Evolutionary conservation across 163 green algal species (phyloP).

Genomic region (Chlorella variabilis): DNA sequence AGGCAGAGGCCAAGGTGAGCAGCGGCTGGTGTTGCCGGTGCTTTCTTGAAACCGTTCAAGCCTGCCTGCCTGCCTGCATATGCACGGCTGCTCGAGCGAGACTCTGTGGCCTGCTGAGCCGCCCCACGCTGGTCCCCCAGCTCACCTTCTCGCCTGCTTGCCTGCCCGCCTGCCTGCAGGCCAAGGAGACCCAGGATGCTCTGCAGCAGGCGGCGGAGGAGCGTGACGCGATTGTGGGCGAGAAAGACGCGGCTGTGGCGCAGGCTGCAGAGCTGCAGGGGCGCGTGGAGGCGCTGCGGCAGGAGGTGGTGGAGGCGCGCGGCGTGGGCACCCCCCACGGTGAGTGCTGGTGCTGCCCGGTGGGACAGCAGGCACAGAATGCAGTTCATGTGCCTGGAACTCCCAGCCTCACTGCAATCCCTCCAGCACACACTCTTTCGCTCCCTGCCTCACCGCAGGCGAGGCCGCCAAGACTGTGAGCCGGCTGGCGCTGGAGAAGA

Average conservation of each 20-base stretch:
- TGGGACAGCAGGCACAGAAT: no score
- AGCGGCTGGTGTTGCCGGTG: not conserved
- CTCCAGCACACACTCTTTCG: no score
- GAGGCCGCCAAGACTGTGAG: constrained; percentile 36
- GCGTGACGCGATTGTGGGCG: constrained; percentile 1
- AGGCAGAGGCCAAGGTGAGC: constrained; percentile 17
- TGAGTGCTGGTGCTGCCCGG: not conserved
- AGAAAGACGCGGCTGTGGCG: constrained; percentile 18
- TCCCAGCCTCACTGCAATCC: not conserved
- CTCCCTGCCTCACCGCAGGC: not conserved
- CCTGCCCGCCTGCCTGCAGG: not conserved
- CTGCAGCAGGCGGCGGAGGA: constrained; percentile 25
- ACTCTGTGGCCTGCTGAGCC: not conserved
- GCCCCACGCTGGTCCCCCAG: no score
- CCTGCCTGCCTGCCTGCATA: no score
- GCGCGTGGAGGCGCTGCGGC: constrained; percentile 16
- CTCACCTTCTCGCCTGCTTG: not conserved
- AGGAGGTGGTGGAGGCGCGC: constrained; percentile 30
- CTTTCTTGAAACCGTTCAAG: no score
- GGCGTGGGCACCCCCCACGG: constrained; percentile 25
- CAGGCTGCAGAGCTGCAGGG: constrained; percentile 24
- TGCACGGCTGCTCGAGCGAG: no score
- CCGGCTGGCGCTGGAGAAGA: constrained; percentile 9
- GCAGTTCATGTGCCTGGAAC: no score
- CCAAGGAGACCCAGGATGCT: constrained; percentile 8